phyloP scores from a whole-genome alignment of 306 rosid genomes.

The Herpetospermum pedunculosum region DNA sequence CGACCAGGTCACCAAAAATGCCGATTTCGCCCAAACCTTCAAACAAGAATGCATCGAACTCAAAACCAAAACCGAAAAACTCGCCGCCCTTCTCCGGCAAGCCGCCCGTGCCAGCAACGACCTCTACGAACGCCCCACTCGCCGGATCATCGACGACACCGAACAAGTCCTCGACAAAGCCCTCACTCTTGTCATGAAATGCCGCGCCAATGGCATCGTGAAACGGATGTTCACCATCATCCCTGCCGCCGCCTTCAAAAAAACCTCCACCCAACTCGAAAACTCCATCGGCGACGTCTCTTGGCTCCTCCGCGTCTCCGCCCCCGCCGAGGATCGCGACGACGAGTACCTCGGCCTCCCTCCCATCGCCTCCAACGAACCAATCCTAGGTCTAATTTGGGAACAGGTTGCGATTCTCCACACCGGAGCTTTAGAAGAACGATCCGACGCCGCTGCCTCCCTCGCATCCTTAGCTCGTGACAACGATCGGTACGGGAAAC shows the following conservation, averaged over 20 bases:
- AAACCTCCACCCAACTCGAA: constrained; percentile 43
- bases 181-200: constrained; percentile 41
- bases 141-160: constrained; percentile 65
- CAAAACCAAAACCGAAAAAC: constrained; percentile 57
- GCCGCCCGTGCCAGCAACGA: constrained; percentile 66
- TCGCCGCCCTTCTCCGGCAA: constrained; percentile 63
- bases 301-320: constrained; percentile 72
- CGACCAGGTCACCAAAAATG: constrained; percentile 47
- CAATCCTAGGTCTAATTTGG: constrained; percentile 61
- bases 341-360: constrained; percentile 68
- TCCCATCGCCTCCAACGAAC: constrained; percentile 64
- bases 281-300: constrained; percentile 66
- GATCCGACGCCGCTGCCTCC: constrained; percentile 67
- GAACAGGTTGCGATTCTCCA: constrained; percentile 49
- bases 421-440: constrained; percentile 36
- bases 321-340: constrained; percentile 47
- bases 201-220: constrained; percentile 43
- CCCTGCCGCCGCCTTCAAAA: constrained; percentile 45
- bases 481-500: constrained; percentile 54
- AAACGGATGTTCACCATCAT: constrained; percentile 66
- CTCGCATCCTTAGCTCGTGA: constrained; percentile 59
- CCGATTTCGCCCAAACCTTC: constrained; percentile 47
- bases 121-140: constrained; percentile 66
- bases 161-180: constrained; percentile 64
- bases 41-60: constrained; percentile 53